Conservation (phyloP, 257 asterid genomes). For the Nicotiana attenuata region DNA sequence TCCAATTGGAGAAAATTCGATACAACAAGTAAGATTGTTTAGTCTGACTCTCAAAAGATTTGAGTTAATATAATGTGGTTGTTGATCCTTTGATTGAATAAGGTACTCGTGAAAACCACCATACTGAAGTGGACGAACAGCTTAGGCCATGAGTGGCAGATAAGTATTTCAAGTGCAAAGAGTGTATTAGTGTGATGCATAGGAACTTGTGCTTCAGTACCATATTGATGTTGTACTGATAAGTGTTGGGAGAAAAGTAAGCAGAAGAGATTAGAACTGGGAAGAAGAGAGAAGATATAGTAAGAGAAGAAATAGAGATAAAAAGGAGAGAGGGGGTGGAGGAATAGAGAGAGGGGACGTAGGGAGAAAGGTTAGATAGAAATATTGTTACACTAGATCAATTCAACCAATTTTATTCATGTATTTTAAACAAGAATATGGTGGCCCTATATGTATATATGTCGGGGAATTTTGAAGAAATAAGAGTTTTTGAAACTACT, state of each 20-base stretch:
- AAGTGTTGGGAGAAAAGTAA: neutral
- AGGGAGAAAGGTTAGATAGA: neutral
- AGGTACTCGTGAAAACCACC: neutral
- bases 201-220: neutral
- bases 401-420: neutral
- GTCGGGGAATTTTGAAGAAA: neutral
- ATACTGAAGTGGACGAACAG: neutral
- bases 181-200: neutral
- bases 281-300: neutral
- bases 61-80: neutral
- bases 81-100: neutral
- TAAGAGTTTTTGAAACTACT: neutral
- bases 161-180: neutral
- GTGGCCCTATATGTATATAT: neutral
- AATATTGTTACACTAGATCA: neutral
- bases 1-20: neutral
- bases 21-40: neutral
- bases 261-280: neutral
- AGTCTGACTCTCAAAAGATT: neutral
- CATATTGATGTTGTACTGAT: neutral
- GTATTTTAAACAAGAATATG: neutral
- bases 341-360: neutral
- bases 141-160: constrained; percentile 1
- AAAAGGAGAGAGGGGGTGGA: neutral
- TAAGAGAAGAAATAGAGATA: neutral